Base-by-base conservation (phyloP, 352 stramenopile genomes). In the Phytophthora citrophthora region DNA sequence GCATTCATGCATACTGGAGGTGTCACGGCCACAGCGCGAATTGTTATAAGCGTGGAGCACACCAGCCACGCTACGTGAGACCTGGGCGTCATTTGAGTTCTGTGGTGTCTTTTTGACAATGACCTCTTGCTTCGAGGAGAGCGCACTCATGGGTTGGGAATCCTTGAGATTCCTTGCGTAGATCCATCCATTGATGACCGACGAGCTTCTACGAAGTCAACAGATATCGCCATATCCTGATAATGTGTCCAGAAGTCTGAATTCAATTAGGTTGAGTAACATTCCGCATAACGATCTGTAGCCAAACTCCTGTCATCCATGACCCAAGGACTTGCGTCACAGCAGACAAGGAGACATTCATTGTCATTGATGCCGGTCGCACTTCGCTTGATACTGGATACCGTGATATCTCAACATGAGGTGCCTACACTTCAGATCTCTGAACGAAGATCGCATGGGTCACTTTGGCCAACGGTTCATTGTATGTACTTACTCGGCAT, bases 401-500 rank as follows among this genome's bases (percentile, higher is more conserved):
- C 29, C 29, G 12, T 34, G 29, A 34, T 34, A 34, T 34, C 29
- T 34, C 29, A 34, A 34, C 1, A 34, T 34, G 29, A 34, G 29
- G 29, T 34, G 29, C 29, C 29, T 34, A 34, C 29, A 34, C 29
- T 34, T 34, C 29, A 34, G 29, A 32, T 32, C 29, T 13, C 29
- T 34, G 29, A 34, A 34, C 29, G 29, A 34, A 34, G 29, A 34
- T 34, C 29, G 29, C 29, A 34, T 34, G 29, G 29, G 29, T 34
- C 29, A 34, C 9, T 12, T 34, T 34, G 50, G 26, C 31, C 39
- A 59, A 50, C 29, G 15, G 23, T 43, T 10, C 39, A 34, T 45
- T 61, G 43, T 68, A 63, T 63, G 60, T 56, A 63, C 53, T 56
- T 62, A 67, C 59, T 56, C 36, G 50, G 58, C 49, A 48, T 53